Conservation (phyloP, 1,284 basidiomycete species). For the Fomitopsis palustris region DNA sequence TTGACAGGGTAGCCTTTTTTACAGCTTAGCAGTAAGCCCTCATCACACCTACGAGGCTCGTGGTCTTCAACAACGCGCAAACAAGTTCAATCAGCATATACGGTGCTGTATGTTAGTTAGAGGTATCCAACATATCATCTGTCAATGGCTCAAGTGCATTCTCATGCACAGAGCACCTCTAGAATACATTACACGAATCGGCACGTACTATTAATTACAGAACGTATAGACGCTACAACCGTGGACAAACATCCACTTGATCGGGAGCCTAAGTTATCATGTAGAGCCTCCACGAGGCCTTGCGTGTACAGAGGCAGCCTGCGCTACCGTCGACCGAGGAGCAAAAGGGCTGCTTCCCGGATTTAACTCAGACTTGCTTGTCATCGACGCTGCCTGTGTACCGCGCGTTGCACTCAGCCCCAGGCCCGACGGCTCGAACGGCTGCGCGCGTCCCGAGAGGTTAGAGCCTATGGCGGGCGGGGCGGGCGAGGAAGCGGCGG, state of each 20-base stretch:
- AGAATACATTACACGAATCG: not conserved
- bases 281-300: not conserved
- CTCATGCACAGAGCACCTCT: not conserved
- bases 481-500: conserved; percentile 13
- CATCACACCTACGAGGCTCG: too few species aligned
- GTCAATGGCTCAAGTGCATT: not conserved
- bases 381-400: conserved; percentile 3
- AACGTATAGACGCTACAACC: not conserved
- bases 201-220: not conserved
- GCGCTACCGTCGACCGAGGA: conserved; percentile 15
- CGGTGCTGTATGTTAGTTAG: too few species aligned
- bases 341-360: conserved; percentile 28
- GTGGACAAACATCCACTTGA: not conserved
- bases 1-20: not conserved
- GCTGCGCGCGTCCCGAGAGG: conserved; percentile 30
- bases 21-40: too few species aligned
- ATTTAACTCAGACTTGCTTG: conserved; percentile 26
- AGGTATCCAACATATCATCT: not conserved
- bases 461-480: conserved; percentile 14
- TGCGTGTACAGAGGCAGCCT: not conserved
- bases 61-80: too few species aligned
- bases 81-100: too few species aligned
- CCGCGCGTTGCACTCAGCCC: conserved; percentile 7
- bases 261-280: not conserved
- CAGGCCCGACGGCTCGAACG: conserved; percentile 27